Conservation (phyloP, 345 rosid species). For the Nasturtium officinale region DNA sequence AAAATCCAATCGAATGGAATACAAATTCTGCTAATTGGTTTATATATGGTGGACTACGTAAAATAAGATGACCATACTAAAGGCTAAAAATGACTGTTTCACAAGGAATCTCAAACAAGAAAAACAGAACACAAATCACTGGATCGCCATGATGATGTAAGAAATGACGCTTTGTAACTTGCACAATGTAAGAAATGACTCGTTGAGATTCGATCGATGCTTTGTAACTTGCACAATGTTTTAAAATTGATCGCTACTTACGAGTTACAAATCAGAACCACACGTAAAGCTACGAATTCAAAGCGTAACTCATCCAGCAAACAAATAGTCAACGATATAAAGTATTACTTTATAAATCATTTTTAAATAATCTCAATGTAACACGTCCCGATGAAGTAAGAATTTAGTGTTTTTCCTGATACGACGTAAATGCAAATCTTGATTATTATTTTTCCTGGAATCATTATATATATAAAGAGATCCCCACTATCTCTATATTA, state of each 20-base stretch:
- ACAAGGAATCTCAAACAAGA: constrained; percentile 2
- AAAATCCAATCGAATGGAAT: no score
- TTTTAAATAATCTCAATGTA: constrained; percentile 8
- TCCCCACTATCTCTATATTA: not conserved
- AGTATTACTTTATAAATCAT: not conserved
- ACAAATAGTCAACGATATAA: constrained; percentile 23
- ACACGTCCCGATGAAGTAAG: constrained; percentile 10
- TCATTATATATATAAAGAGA: not conserved
- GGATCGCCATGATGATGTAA: constrained; percentile 23
- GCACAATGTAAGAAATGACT: no score
- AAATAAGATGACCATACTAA: not conserved
- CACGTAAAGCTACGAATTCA: constrained; percentile 31
- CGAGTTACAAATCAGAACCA: constrained; percentile 14
- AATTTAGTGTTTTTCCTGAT: no score
- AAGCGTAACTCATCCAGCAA: constrained; percentile 11
- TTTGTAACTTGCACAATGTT: constrained; percentile 2
- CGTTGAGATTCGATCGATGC: not conserved
- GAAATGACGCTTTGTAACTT: constrained; percentile 32
- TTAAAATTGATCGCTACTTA: constrained; percentile 9
- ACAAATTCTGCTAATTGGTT: not conserved
- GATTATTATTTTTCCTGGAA: not conserved
- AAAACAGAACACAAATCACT: constrained; percentile 3
- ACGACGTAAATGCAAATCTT: constrained; percentile 21
- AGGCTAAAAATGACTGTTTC: constrained; percentile 1
- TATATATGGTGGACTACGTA: not conserved